Conservation (phyloP, 352 stramenopile species). For the Phytophthora rubi region DNA sequence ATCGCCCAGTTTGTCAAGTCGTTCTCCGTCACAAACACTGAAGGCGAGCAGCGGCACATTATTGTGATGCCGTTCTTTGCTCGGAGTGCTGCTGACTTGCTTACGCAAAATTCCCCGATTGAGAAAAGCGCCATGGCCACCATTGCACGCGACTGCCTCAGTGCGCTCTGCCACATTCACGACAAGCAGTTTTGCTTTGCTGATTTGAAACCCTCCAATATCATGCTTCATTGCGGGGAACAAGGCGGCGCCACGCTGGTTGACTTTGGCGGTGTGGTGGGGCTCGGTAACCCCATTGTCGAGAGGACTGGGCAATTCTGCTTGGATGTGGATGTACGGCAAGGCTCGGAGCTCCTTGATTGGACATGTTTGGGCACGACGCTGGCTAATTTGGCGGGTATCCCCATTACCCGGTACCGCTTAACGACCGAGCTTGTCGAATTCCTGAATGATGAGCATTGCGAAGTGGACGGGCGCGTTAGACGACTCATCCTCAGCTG, state of each 20-base stretch:
- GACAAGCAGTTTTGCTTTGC: constrained; percentile 8
- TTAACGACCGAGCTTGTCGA: neutral
- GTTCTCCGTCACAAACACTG: neutral
- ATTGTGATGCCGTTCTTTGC: constrained; percentile 19
- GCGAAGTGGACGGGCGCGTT: neutral
- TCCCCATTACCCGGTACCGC: neutral
- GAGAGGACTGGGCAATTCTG: neutral
- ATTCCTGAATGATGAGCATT: neutral
- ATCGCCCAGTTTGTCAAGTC: constrained; percentile 3
- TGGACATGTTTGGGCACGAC: constrained; percentile 11
- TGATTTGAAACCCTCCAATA: constrained; percentile 12
- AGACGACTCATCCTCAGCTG: neutral
- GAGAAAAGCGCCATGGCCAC: neutral
- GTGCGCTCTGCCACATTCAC: constrained; percentile 6
- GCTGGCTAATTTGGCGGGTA: constrained; percentile 9
- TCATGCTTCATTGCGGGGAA: constrained; percentile 15
- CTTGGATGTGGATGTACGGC: neutral
- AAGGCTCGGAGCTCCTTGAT: constrained; percentile 1
- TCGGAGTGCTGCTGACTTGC: constrained; percentile 8
- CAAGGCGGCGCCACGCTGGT: constrained; percentile 9
- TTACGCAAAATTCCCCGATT: neutral
- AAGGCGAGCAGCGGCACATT: constrained; percentile 2
- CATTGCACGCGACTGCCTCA: constrained; percentile 7
- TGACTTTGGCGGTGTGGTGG: too few relatives aligned
- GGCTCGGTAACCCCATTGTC: neutral